Evolutionary conservation across 1,284 basidiomycete genomes (phyloP).

Genomic region (Leccinum subrobustum): DNA sequence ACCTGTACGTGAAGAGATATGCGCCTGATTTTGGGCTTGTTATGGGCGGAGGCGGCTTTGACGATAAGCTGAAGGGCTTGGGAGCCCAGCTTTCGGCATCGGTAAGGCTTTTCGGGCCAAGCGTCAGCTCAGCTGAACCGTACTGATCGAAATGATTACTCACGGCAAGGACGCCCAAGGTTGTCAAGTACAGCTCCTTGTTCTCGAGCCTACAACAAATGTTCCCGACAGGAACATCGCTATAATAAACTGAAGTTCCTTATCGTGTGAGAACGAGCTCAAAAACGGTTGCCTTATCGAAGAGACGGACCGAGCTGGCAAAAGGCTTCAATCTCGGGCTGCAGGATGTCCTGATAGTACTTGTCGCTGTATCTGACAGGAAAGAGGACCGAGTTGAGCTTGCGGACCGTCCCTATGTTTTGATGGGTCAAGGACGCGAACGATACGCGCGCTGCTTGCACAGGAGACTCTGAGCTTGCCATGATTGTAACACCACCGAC

Average conservation of each 20-base stretch:
- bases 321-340: constrained; percentile 71
- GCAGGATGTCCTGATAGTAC: constrained; percentile 74
- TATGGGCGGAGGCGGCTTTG: constrained; percentile 53
- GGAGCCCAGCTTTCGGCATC: constrained; percentile 69
- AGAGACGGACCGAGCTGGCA: constrained; percentile 67
- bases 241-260: constrained; percentile 68
- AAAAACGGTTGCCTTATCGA: constrained; percentile 10
- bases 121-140: constrained; percentile 13
- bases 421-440: constrained; percentile 74
- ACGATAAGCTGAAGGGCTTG: constrained; percentile 64
- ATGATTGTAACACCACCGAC: constrained; percentile 10
- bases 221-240: constrained; percentile 81
- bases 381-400: constrained; percentile 77
- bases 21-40: constrained; percentile 59
- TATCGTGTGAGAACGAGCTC: constrained; percentile 25
- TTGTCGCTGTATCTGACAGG: constrained; percentile 81
- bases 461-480: constrained; percentile 23
- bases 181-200: constrained; percentile 77
- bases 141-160: constrained; percentile 34
- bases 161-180: constrained; percentile 81
- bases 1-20: constrained; percentile 80
- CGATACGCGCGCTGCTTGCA: constrained; percentile 49
- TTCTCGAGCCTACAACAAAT: constrained; percentile 78
- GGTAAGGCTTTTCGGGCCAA: constrained; percentile 61
- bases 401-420: constrained; percentile 79